phyloP scores from a whole-genome alignment of 495 filamentous ascomycete species.

The Trichoderma reesei region DNA sequence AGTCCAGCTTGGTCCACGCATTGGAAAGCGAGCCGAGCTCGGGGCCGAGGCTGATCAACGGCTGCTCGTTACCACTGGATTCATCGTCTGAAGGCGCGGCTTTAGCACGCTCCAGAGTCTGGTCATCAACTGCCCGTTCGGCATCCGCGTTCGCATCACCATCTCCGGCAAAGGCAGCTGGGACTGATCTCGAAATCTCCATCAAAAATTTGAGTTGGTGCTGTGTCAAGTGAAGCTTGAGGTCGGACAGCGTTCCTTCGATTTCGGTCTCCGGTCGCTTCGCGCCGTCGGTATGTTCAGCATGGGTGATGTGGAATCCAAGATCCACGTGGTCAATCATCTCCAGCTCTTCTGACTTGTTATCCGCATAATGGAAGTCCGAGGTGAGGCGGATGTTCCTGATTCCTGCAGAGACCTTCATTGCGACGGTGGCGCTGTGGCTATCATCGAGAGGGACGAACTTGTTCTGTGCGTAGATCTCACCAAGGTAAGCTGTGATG shows the following conservation, averaged over 20 bases:
- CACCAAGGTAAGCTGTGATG: constrained; percentile 86
- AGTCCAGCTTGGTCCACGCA: constrained; percentile 86
- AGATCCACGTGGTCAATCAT: constrained; percentile 95
- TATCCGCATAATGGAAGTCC: constrained; percentile 69
- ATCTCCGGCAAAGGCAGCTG: constrained; percentile 75
- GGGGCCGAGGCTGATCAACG: constrained; percentile 47
- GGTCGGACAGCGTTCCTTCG: constrained; percentile 79
- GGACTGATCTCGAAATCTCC: constrained; percentile 74
- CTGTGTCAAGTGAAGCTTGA: constrained; percentile 83
- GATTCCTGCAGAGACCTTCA: constrained; percentile 84
- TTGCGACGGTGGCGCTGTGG: constrained; percentile 60
- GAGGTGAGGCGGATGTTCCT: constrained; percentile 86
- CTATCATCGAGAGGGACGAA: constrained; percentile 75
- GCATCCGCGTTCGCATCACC: constrained; percentile 51
- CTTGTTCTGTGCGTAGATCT: constrained; percentile 91
- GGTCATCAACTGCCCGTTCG: constrained; percentile 36
- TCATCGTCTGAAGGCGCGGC: constrained; percentile 36
- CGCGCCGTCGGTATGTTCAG: constrained; percentile 67
- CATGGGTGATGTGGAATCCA: constrained; percentile 80
- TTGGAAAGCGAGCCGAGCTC: constrained; percentile 55
- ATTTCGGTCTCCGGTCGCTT: constrained; percentile 88
- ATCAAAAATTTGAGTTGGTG: constrained; percentile 82
- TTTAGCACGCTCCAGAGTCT: constrained; percentile 36
- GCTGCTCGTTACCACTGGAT: constrained; percentile 26
- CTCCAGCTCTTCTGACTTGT: constrained; percentile 73